phyloP scores from a whole-genome alignment of 495 filamentous ascomycete genomes.

The Xylaria intraflava region DNA sequence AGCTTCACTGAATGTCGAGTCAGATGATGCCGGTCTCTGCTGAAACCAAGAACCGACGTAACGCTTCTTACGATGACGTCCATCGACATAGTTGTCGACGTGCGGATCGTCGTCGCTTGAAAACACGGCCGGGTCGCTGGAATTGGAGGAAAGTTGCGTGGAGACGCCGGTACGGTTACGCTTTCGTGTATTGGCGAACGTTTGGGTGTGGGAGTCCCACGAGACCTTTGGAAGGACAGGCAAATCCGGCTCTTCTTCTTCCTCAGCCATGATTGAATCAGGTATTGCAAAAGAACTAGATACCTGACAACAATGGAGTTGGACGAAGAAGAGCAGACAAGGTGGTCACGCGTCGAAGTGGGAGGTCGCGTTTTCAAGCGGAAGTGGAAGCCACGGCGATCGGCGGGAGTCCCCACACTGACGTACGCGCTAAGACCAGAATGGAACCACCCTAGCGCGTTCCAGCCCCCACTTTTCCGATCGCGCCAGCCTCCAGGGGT shows the following conservation, averaged over 20 bases:
- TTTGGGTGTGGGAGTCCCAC: constrained; percentile 25
- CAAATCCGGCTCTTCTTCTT: constrained; percentile 40
- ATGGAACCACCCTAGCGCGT: neutral
- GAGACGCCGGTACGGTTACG: constrained; percentile 27
- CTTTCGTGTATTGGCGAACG: constrained; percentile 35
- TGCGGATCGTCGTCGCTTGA: constrained; percentile 71
- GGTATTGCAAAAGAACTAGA: neutral
- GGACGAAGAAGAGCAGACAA: neutral
- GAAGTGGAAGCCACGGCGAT: neutral
- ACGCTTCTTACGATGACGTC: constrained; percentile 51
- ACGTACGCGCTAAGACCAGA: constrained; percentile 4
- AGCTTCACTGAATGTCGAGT: constrained; percentile 34
- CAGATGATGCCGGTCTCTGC: constrained; percentile 43
- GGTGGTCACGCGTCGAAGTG: neutral
- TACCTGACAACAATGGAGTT: neutral
- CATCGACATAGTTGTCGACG: constrained; percentile 60
- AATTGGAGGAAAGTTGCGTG: constrained; percentile 33
- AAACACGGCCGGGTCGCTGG: constrained; percentile 71
- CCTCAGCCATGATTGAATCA: constrained; percentile 32
- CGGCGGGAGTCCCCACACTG: neutral
- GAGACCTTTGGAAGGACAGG: constrained; percentile 34
- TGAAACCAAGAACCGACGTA: constrained; percentile 69
- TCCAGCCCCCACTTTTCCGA: neutral
- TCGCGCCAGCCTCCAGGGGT: neutral
- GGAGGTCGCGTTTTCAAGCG: neutral